Evolutionary conservation across 2,329 filamentous ascomycete genomes (phyloP), one percentile per base, ranked within the genome.

Genomic region (Diatrype stigma): DNA sequence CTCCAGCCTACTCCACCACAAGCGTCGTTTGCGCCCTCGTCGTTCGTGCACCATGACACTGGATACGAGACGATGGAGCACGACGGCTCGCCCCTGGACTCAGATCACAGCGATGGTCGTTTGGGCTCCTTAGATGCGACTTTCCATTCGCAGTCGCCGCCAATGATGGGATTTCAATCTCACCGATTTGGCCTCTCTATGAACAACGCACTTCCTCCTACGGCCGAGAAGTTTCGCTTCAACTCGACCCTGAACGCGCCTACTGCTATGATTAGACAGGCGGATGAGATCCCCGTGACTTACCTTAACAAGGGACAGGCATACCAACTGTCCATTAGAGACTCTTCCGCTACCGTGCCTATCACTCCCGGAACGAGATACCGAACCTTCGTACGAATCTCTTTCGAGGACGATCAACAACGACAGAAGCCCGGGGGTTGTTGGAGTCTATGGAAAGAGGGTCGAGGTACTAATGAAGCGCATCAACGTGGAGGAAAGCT

Each of bases 301-400:
- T 99, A 99, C 66, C 80, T 99, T 17, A 99, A 99, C 74, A 97
- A 97, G 70, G 92, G 93, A 22, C 93, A 97, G 67, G 90, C 91
- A 16, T 99, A 99, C 67, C 89, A 89, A 0, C 76, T 99, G 17
- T 88, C 89, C 2, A 81, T 99, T 26, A 76, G 88, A 45, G 94
- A 99, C 65, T 94, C 88, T 0, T 76, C 78, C 6, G 81, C 87
- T 2, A 75, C 79, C 1, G 71, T 85, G 4, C 78, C 82, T 2
- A 73, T 80, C 32, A 68, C 74, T 0, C 79, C 79, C 4, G 85
- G 84, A 8, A 76, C 86, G 14, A 87, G 81, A 58, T 96, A 96
- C 66, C 84, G 94, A 49, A 97, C 93, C 0, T 96, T 87, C 66
- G 82, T 99, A 45, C 87, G 94, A n/a, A 86, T 99, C 45, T 96